phyloP scores from a whole-genome alignment of 2,329 filamentous ascomycete species.

The Phaeosphaeriaceae sp. region DNA sequence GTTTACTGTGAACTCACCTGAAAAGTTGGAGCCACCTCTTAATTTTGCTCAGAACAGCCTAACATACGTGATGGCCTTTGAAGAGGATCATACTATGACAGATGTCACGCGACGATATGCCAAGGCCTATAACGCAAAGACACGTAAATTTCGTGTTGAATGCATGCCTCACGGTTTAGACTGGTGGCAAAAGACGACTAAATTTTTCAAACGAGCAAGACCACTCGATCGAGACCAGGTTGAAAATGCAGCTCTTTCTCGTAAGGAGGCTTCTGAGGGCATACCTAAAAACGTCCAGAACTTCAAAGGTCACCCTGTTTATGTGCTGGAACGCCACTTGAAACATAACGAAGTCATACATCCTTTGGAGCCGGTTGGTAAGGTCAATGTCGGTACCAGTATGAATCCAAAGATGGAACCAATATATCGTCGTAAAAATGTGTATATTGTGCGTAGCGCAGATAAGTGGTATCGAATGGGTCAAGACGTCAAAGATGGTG shows the following conservation, averaged over 20 bases:
- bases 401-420: constrained; percentile 70
- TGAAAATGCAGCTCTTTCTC: constrained; percentile 77
- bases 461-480: constrained; percentile 94
- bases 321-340: constrained; percentile 83
- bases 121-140: constrained; percentile 90
- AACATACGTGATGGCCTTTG: constrained; percentile 84
- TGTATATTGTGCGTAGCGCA: constrained; percentile 76
- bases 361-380: constrained; percentile 75
- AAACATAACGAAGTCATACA: constrained; percentile 81
- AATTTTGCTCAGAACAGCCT: constrained; percentile 78
- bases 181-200: constrained; percentile 63
- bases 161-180: constrained; percentile 59
- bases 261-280: constrained; percentile 72
- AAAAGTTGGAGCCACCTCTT: constrained; percentile 80
- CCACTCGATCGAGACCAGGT: constrained; percentile 75
- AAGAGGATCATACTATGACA: constrained; percentile 75
- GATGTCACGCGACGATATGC: constrained; percentile 90
- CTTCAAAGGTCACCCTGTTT: constrained; percentile 80
- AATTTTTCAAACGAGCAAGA: constrained; percentile 46
- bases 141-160: constrained; percentile 81
- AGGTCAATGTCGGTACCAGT: constrained; percentile 70
- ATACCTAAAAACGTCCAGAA: constrained; percentile 88
- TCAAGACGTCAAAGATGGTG: constrained; percentile 73
- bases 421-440: constrained; percentile 82
- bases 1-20: constrained; percentile 75